Base-by-base conservation (phyloP, 495 filamentous ascomycete species). In the Neurospora sp. region DNA sequence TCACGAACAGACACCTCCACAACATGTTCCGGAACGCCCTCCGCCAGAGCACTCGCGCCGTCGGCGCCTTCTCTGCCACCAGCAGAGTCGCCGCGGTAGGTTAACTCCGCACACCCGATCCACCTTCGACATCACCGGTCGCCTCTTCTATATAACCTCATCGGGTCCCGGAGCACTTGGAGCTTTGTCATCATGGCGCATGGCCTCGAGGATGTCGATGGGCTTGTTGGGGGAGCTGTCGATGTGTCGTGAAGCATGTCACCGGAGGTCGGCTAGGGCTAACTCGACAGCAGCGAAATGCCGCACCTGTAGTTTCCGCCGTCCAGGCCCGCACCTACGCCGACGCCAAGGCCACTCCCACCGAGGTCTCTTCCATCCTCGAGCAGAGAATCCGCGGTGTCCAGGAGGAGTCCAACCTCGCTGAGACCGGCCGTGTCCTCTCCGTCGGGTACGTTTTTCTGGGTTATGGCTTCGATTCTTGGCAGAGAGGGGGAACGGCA, bases 361-460 rank as follows among this genome's bases (percentile, higher is more conserved):
- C 96, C 77, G 96, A 99, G 88, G 96, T 99, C 76, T 97, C 96
- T 74, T 98, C 96, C 78, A 98, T 99, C 83, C 92, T 99, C 80
- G 96, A 98, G 87, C 94, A 98, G 89, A 88, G 95, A 83, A 98
- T 99, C 81, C 92, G 96, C 82, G 96, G 96, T 88, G 93, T 97
- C 77, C 89, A 94, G 83, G 96, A 98, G 86, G 96, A 99, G 88
- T 89, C 93, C 81, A 90, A 89, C 84, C 90, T 99, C 81, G 95
- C 96, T 81, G 96, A 99, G 90, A 99, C 96, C 76, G 96, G 96
- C 82, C 94, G 96, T 86, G 96, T 99, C 82, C 89, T 99, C 79
- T 98, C 96, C 77, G 94, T 99, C 83, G 96, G 96, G 96, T 99
- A 96, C 81, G 95, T 91, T 73, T 77, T 77, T 39, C 31, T 46